These are phyloP conservation scores for Corinectria fuckeliana DNA, from an alignment of 2,329 filamentous ascomycete genomes.

Conservation along the genomic window DNA sequence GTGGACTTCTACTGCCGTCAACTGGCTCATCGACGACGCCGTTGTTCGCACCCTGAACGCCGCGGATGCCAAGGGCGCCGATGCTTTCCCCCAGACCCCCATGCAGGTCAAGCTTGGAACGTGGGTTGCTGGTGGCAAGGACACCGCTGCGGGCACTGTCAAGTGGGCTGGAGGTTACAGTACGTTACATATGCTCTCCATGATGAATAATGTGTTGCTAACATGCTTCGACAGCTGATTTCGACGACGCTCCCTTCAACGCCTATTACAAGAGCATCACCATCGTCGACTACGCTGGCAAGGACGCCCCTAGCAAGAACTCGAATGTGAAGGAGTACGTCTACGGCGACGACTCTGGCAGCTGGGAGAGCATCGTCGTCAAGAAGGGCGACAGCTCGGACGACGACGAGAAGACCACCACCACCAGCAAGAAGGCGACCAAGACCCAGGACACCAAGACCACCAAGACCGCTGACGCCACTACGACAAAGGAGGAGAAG, in stretches of 20 bases:
- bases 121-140: slow-evolving; percentile 66
- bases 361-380: slow-evolving; percentile 59
- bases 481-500: slow-evolving; percentile 28
- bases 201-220: not conserved
- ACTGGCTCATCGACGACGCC: slow-evolving; percentile 69
- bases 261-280: slow-evolving; percentile 64
- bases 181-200: not conserved
- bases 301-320: slow-evolving; percentile 45
- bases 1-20: slow-evolving; percentile 69
- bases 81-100: slow-evolving; percentile 74
- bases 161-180: slow-evolving; percentile 67
- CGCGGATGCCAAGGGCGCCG: slow-evolving; percentile 62
- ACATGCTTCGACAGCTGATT: slow-evolving; percentile 52
- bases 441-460: slow-evolving; percentile 13
- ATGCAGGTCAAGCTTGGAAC: slow-evolving; percentile 74
- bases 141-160: slow-evolving; percentile 74
- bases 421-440: slow-evolving; percentile 26
- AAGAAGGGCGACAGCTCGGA: slow-evolving; percentile 44
- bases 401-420: slow-evolving; percentile 21
- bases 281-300: slow-evolving; percentile 62
- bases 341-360: slow-evolving; percentile 57
- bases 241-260: slow-evolving; percentile 57
- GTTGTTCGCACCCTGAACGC: slow-evolving; percentile 67
- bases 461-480: slow-evolving; percentile 21
- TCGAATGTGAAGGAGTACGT: slow-evolving; percentile 57